These are phyloP conservation scores for Candida sithepensis DNA, from an alignment of 805 yeast species.

Conservation along the genomic window DNA sequence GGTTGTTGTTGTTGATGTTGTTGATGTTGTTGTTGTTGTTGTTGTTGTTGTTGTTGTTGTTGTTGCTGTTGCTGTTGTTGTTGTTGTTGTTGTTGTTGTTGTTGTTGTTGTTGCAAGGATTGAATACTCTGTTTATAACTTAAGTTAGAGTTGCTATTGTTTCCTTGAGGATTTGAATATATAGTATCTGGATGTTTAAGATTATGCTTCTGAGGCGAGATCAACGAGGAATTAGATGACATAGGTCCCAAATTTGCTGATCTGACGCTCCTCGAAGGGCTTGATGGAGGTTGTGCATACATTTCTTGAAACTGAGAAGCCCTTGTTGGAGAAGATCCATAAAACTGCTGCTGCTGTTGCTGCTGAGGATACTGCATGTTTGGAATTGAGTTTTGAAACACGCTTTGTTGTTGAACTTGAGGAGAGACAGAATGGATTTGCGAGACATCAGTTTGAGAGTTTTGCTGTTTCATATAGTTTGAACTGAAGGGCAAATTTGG, in stretches of 20 bases:
- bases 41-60: constrained; percentile 7
- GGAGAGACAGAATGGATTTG: constrained; percentile 7
- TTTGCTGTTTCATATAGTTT: constrained; percentile 20
- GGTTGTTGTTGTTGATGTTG: not conserved
- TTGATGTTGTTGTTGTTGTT: constrained; percentile 3
- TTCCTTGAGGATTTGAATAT: constrained; percentile 20
- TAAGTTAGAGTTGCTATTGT: constrained; percentile 28
- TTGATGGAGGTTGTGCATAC: constrained; percentile 30
- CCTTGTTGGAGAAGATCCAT: constrained; percentile 27
- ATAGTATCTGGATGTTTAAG: constrained; percentile 17
- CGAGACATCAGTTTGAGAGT: constrained; percentile 20
- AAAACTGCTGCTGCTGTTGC: constrained; percentile 9
- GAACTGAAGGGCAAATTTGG: constrained; percentile 12
- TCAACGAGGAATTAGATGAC: constrained; percentile 27
- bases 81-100: constrained; percentile 13
- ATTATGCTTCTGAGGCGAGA: constrained; percentile 24
- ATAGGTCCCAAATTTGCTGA: constrained; percentile 29
- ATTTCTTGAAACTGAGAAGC: constrained; percentile 14
- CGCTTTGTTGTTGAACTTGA: constrained; percentile 12
- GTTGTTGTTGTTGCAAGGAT: constrained; percentile 9
- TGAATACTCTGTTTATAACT: constrained; percentile 12
- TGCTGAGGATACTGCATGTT: constrained; percentile 23
- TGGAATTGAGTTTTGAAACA: constrained; percentile 21
- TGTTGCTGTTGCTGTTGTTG: constrained; percentile 3
- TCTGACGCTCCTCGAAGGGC: constrained; percentile 33